Base-by-base conservation (phyloP, 2,329 filamentous ascomycete species). In the Nannizzia gypsea region DNA sequence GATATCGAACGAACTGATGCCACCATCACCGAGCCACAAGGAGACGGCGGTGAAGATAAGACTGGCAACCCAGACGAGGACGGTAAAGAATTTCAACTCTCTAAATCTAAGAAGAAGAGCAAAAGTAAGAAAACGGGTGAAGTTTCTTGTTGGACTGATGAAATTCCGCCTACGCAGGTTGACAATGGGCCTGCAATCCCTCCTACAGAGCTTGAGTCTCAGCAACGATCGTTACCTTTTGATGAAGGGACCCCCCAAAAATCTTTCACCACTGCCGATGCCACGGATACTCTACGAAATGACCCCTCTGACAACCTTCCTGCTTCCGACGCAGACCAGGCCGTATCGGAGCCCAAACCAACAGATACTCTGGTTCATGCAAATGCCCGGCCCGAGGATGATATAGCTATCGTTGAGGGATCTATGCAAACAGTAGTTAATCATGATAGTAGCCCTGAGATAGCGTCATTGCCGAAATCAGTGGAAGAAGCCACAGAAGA, bases 11-110 rank as follows among this genome's bases (percentile, higher is more conserved):
- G 22, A 24, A 13, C 20, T 24, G 44, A 42, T 38, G 9, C n/a
- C n/a, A 42, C 9, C 9, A 40, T 17, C n/a, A 6, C 54, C n/a
- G 20, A 11, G 11, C 22, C 36, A 5, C 11, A 42, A 28, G n/a
- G 31, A 40, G 34, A 24, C 17, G 54, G 54, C 20, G 54, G 34
- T 50, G 55, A 15, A 31, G 22, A 13, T 50, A 52, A 57, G 9
- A 20, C 11, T 57, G 28, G 34, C 54, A 56, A 17, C n/a, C 44
- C 34, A 55, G 70, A 74, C 69, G 67, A 72, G 68, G 72, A 76
- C 68, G 73, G 73, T 75, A 75, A 75, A 73, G 72, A 76, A 65
- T 69, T 72, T 71, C 73, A 74, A 71, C 72, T 69, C 70, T 73
- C 71, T 69, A 73, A 71, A 69, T 70, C 65, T 63, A 69, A 69